Percentiles rank a stretch among this genome's conserved stretches.
phyloP scores from a whole-genome alignment of 257 asterid species.

The Solanum gandarillasii region DNA sequence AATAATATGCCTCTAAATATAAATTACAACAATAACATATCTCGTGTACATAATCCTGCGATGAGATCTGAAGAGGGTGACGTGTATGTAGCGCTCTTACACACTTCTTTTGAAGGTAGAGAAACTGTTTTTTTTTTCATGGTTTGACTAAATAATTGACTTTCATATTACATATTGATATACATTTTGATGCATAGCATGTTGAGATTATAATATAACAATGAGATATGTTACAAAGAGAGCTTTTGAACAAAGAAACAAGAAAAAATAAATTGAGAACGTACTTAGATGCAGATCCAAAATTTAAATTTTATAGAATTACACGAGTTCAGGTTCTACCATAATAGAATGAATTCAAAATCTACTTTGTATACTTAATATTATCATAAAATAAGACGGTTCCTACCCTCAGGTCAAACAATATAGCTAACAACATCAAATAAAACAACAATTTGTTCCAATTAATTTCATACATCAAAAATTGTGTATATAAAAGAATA shows the following conservation, averaged over 20 bases:
- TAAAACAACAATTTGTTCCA: neutral
- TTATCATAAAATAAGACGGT: neutral
- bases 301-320: neutral
- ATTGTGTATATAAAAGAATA: neutral
- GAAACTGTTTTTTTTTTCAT: neutral
- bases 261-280: neutral
- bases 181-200: neutral
- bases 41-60: neutral
- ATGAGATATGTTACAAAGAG: neutral
- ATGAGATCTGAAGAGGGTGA: neutral
- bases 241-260: neutral
- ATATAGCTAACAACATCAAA: too few species aligned
- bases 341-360: neutral
- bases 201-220: neutral
- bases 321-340: neutral
- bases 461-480: neutral
- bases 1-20: neutral
- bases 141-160: neutral
- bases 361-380: neutral
- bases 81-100: fast-evolving
- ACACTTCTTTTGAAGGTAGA: fast-evolving
- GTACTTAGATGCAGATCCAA: neutral
- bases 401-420: neutral
- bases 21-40: neutral
- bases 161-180: neutral